A percentile compares a stretch with the other conserved stretches of the same genome.
Conservation (phyloP, 1,139 yeast genomes). For the Yamadazyma jaroonii region DNA sequence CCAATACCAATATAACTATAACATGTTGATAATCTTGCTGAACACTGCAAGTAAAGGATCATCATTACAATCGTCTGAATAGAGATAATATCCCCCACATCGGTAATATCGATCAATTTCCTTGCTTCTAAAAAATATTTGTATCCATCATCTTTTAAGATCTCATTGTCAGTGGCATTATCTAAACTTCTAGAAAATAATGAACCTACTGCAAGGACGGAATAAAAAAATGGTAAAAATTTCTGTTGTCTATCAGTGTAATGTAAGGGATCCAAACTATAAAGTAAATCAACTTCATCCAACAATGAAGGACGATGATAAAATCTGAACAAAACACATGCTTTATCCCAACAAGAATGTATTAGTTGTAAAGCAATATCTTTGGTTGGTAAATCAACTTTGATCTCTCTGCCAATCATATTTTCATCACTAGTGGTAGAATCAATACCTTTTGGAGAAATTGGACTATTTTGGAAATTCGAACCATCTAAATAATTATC, state of each 20-base stretch:
- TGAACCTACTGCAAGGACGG: slow-evolving; percentile 59
- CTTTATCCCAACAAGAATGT: slow-evolving; percentile 79
- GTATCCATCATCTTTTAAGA: slow-evolving; percentile 74
- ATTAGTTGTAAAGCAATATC: slow-evolving; percentile 69
- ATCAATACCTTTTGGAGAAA: slow-evolving; percentile 7
- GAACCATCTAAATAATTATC: slow-evolving; percentile 23
- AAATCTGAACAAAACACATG: slow-evolving; percentile 80
- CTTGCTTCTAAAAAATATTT: slow-evolving; percentile 82
- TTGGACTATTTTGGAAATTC: slow-evolving; percentile 6
- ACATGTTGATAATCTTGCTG: slow-evolving; percentile 86
- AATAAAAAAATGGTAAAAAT: slow-evolving; percentile 74
- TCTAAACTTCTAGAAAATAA: slow-evolving; percentile 54
- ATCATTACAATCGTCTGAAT: slow-evolving; percentile 71
- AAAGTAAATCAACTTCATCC: slow-evolving; percentile 47
- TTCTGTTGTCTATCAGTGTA: slow-evolving; percentile 74
- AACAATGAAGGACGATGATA: slow-evolving; percentile 81
- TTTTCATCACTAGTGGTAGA: slow-evolving; percentile 14
- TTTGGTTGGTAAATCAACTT: slow-evolving; percentile 72
- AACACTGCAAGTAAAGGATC: slow-evolving; percentile 82
- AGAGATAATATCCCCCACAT: slow-evolving; percentile 45
- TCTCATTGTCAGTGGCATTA: slow-evolving; percentile 37
- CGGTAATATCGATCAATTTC: slow-evolving; percentile 61
- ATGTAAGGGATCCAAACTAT: slow-evolving; percentile 63
- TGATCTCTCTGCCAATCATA: slow-evolving; percentile 44
- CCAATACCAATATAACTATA: slow-evolving; percentile 94